Percentiles rank a stretch among this genome's conserved stretches.
phyloP scores from a whole-genome alignment of 441 rosid genomes.

The Eugenia klotzschiana region DNA sequence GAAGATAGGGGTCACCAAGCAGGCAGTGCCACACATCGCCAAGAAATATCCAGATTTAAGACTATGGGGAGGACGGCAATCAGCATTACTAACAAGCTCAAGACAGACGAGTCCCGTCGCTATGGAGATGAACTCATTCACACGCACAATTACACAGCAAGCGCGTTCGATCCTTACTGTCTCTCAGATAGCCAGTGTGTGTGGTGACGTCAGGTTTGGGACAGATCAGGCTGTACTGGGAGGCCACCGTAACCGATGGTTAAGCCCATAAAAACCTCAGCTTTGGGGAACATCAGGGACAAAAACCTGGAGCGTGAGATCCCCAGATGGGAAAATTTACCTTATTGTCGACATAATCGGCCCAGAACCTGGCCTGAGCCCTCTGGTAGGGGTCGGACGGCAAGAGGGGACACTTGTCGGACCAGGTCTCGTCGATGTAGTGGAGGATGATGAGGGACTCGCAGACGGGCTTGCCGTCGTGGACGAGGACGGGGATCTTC shows the following conservation, averaged over 20 bases:
- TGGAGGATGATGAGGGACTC: conserved; percentile 8
- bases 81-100: not conserved
- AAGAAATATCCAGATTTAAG: not conserved
- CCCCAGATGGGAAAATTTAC: not conserved
- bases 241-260: no score
- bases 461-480: conserved; percentile 10
- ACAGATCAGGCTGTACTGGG: no score
- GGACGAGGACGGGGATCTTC: conserved; percentile 18
- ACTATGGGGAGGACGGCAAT: not conserved
- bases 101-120: not conserved
- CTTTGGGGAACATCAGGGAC: no score
- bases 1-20: not conserved
- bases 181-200: not conserved
- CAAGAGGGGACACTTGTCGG: conserved; percentile 4
- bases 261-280: no score
- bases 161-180: not conserved
- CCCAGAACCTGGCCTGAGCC: conserved; percentile 14
- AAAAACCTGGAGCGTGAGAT: not conserved
- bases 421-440: conserved; percentile 18
- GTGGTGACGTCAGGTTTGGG: no score
- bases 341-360: conserved; percentile 11
- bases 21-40: not conserved
- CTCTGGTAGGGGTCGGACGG: conserved; percentile 12
- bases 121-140: not conserved
- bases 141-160: not conserved